phyloP scores from a whole-genome alignment of 352 stramenopile genomes.

The Elongisporangium senticosum region DNA sequence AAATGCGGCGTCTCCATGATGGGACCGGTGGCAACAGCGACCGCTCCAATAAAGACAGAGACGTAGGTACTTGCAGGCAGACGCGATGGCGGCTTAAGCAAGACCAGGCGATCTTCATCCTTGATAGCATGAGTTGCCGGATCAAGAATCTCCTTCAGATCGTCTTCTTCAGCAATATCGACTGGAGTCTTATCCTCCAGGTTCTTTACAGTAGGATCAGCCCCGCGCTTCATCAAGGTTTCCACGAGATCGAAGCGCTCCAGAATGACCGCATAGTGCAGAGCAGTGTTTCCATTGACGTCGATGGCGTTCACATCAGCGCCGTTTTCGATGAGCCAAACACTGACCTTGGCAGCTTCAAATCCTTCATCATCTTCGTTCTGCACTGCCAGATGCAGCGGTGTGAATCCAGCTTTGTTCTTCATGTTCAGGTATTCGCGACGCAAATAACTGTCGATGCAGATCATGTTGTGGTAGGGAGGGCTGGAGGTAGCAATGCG shows the following conservation, averaged over 20 bases:
- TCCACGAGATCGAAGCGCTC: conserved; percentile 78
- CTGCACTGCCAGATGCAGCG: conserved; percentile 75
- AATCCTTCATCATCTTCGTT: conserved; percentile 89
- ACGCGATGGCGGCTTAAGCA: conserved; percentile 47
- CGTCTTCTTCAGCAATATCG: conserved; percentile 72
- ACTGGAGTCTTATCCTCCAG: conserved; percentile 52
- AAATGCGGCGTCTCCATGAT: conserved; percentile 88
- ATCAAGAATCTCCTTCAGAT: conserved; percentile 73
- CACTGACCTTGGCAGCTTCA: conserved; percentile 76
- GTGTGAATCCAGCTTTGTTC: conserved; percentile 81
- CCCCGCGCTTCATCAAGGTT: conserved; percentile 83
- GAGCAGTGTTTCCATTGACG: conserved; percentile 75
- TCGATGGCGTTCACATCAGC: conserved; percentile 73
- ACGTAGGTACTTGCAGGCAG: conserved; percentile 81
- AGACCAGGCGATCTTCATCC: conserved; percentile 20
- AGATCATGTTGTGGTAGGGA: conserved; percentile 88
- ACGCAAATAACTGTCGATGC: conserved; percentile 73
- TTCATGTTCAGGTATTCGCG: conserved; percentile 85
- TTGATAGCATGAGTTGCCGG: conserved; percentile 34
- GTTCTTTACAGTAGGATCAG: conserved; percentile 73
- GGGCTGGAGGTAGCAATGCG: conserved; percentile 63
- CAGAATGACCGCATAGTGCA: conserved; percentile 84
- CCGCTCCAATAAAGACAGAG: conserved; percentile 76
- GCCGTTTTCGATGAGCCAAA: conserved; percentile 87
- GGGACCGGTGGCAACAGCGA: conserved; percentile 73